A percentile compares a stretch with the other conserved stretches of the same genome.
phyloP scores from a whole-genome alignment of 148 eudicot genomes.

The Chenopodium quinoa region DNA sequence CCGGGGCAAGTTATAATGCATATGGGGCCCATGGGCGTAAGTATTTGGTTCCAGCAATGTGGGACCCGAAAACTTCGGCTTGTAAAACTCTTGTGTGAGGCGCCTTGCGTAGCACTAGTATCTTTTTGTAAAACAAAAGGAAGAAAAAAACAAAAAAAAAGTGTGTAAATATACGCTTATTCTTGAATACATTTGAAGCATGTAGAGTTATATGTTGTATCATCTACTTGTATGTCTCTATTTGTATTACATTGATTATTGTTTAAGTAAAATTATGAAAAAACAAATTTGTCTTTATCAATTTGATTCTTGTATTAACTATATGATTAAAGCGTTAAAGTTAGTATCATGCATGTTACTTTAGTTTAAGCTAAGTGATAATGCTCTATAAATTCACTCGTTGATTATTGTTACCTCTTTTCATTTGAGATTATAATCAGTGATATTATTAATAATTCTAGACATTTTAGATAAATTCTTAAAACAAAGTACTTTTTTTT shows the following conservation, averaged over 20 bases:
- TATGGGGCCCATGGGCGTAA: constrained; percentile 46
- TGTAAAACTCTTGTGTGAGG: constrained; percentile 42
- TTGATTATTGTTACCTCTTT: too few species aligned
- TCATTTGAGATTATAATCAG: too few species aligned
- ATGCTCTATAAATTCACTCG: too few species aligned
- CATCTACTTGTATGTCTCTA: background rate
- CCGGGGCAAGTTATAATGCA: constrained; percentile 52
- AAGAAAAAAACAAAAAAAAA: too few species aligned
- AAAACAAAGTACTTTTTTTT: too few species aligned
- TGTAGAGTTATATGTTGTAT: background rate
- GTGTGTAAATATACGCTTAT: background rate
- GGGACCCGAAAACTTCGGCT: constrained; percentile 40
- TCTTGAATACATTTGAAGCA: background rate
- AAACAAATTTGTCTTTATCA: background rate
- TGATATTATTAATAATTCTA: too few species aligned
- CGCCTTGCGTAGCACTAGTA: background rate
- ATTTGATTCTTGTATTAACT: too few species aligned
- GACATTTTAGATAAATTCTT: too few species aligned
- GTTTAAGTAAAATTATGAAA: background rate
- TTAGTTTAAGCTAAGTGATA: too few species aligned
- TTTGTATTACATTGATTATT: background rate
- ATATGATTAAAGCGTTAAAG: too few species aligned
- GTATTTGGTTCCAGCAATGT: constrained; percentile 51
- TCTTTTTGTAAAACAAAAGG: background rate
- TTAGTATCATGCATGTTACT: too few species aligned